Evolutionary conservation across 2,329 filamentous ascomycete species (phyloP).

Genomic region (Fusarium verticillioides): DNA sequence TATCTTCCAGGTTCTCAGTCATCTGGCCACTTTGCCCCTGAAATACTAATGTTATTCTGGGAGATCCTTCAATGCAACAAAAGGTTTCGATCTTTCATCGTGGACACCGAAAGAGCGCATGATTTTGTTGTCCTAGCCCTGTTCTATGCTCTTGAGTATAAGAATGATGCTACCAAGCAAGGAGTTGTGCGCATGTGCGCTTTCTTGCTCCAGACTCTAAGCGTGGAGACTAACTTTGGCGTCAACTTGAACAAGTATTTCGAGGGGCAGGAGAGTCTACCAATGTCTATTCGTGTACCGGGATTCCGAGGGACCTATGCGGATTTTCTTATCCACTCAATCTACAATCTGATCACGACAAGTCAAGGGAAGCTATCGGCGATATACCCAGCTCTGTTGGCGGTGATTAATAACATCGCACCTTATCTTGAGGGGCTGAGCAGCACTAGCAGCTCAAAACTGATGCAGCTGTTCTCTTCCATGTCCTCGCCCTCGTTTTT

Average conservation of each 20-base stretch:
- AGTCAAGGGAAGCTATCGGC: constrained; percentile 91
- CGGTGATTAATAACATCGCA: constrained; percentile 93
- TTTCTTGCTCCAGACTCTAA: constrained; percentile 95
- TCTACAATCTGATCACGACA: constrained; percentile 89
- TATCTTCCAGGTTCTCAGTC: constrained; percentile 89
- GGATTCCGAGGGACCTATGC: constrained; percentile 92
- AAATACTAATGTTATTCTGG: constrained; percentile 98
- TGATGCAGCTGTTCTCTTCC: constrained; percentile 87
- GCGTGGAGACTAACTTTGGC: constrained; percentile 91
- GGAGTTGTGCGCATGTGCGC: constrained; percentile 96
- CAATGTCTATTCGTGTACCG: constrained; percentile 80
- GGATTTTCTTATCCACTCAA: constrained; percentile 94
- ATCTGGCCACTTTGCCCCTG: constrained; percentile 86
- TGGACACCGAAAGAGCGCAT: constrained; percentile 91
- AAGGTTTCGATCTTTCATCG: constrained; percentile 94
- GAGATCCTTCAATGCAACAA: constrained; percentile 98
- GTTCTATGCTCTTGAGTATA: constrained; percentile 93
- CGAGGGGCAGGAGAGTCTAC: constrained; percentile 87
- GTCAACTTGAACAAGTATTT: constrained; percentile 90
- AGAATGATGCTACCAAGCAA: constrained; percentile 86
- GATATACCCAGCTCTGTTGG: constrained; percentile 90
- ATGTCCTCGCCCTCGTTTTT: constrained; percentile 96
- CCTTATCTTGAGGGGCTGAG: constrained; percentile 84
- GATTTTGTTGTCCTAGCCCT: constrained; percentile 92
- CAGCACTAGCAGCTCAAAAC: constrained; percentile 77